Conservation (phyloP, 2,329 filamentous ascomycete species). For the Pestalotiopsis sp. region DNA sequence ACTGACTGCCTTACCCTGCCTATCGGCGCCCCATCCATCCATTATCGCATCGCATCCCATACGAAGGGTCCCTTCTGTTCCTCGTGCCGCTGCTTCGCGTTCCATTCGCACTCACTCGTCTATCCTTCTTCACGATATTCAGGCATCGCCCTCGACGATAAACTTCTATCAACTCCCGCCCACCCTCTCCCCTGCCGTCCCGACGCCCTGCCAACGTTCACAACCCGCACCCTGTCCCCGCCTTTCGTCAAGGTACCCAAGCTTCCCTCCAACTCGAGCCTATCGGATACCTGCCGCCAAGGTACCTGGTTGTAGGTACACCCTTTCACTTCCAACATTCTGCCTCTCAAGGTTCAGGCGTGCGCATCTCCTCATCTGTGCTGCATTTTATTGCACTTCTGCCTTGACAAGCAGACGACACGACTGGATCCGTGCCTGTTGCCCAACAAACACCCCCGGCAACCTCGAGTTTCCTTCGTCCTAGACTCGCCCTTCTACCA, state of each 20-base stretch:
- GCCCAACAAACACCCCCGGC: not conserved
- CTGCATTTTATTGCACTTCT: slow-evolving; percentile 3
- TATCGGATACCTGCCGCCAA: slow-evolving; percentile 37
- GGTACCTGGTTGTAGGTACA: slow-evolving; percentile 23
- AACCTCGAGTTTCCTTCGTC: not conserved
- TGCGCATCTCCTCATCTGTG: slow-evolving; percentile 1
- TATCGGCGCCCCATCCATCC: not conserved
- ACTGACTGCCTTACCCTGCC: not conserved
- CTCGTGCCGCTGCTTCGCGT: not conserved
- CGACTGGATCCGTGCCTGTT: not conserved
- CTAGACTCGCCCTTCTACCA: not conserved
- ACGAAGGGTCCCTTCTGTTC: slow-evolving; percentile 5
- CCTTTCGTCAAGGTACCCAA: slow-evolving; percentile 12
- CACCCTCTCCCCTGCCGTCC: not conserved
- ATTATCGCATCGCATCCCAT: slow-evolving; percentile 7
- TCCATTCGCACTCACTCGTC: not conserved
- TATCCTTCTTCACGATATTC: not conserved
- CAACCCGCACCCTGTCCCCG: slow-evolving; percentile 1
- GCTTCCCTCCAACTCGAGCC: slow-evolving; percentile 22
- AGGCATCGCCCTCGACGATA: not conserved
- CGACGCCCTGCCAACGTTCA: not conserved
- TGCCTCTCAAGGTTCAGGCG: slow-evolving; percentile 31
- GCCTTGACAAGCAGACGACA: not conserved
- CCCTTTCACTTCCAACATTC: slow-evolving; percentile 28
- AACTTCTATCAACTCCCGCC: not conserved